Evolutionary conservation across 2,329 filamentous ascomycete species (phyloP), one percentile per base, ranked within the genome.

Genomic region (Neofusicoccum kwambonambiense): DNA sequence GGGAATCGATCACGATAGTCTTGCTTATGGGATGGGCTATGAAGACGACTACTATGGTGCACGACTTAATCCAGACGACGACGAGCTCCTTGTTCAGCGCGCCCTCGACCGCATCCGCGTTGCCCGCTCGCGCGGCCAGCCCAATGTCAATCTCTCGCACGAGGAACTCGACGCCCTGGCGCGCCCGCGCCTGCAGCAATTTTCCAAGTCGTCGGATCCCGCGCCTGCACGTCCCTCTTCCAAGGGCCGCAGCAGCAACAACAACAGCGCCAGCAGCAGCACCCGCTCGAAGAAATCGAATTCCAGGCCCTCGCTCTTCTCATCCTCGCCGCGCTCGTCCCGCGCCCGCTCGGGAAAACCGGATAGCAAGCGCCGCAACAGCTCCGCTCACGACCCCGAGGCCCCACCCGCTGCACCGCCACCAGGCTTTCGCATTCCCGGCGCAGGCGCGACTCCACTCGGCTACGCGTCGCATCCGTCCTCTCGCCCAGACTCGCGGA

Each of bases 31-130:
- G 58, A 76, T 79, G 64, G 80, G 73, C 13, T 79, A 78, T 70
- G 77, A 87, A 61, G 84, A 84, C 64, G 81, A 77, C 42, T 77
- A 79, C 69, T 75, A 77, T 67, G 73, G 75, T 66, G 47, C 31
- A 19, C 17, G n/a, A 15, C 68, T 70, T 67, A 67, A 67, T 50
- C 68, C 69, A 44, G 74, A 77, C 71, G 87, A 91, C 65, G 92
- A 96, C 74, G 90, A 94, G 70, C 84, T 85, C 68, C 78, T 96
- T 70, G 87, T 95, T 68, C 89, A 93, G 69, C 87, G 87, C 68
- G 93, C 93, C 45, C 80, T 96, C 76, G 87, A 89, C 71, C 89
- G 92, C 69, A 96, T 97, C 73, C 87, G 89, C 68, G 86, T 88
- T 69, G 92, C 93, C 15, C 88, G 91, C 74, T 86, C 87, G 68